Evolutionary conservation across 2,329 filamentous ascomycete genomes (phyloP).

Genomic region (Monilinia vaccinii-corymbosi): DNA sequence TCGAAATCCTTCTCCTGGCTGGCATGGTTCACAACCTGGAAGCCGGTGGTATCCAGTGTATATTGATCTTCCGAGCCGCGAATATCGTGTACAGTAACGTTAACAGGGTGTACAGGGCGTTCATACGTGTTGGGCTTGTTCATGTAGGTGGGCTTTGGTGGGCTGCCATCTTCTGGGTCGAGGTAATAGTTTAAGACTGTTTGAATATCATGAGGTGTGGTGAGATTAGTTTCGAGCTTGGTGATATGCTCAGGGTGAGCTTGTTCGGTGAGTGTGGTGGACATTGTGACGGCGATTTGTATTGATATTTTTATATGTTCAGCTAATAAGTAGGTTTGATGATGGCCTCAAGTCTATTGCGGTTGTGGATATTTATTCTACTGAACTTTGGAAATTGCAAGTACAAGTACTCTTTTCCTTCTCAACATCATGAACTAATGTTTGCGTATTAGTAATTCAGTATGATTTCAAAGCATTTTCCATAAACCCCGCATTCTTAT

Average conservation of each 20-base stretch:
- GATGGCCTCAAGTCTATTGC: not conserved
- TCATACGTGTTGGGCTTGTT: conserved; percentile 4
- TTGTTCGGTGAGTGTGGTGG: conserved; percentile 7
- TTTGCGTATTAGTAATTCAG: conserved; percentile 3
- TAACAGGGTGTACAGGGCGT: not conserved
- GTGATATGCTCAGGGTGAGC: not conserved
- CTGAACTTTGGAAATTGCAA: not conserved
- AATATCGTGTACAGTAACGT: conserved; percentile 33
- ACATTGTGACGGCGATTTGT: not conserved
- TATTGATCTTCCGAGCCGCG: conserved; percentile 35
- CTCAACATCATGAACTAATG: not conserved
- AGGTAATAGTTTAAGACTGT: conserved; percentile 16
- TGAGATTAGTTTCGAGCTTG: not conserved
- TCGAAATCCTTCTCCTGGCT: conserved; percentile 30
- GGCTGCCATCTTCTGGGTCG: conserved; percentile 16
- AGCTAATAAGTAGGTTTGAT: not conserved
- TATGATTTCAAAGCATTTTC: conserved; percentile 5
- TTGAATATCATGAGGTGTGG: conserved; percentile 12
- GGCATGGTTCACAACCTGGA: conserved; percentile 31
- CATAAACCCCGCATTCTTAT: conserved; percentile 2
- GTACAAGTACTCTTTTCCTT: not conserved
- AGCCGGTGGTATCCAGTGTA: conserved; percentile 34
- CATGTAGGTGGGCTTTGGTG: conserved; percentile 14
- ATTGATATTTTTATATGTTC: not conserved
- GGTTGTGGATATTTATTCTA: not conserved